Evolutionary conservation across 176 grass and related monocot genomes (phyloP).

Genomic region (Alloteropsis semialata): DNA sequence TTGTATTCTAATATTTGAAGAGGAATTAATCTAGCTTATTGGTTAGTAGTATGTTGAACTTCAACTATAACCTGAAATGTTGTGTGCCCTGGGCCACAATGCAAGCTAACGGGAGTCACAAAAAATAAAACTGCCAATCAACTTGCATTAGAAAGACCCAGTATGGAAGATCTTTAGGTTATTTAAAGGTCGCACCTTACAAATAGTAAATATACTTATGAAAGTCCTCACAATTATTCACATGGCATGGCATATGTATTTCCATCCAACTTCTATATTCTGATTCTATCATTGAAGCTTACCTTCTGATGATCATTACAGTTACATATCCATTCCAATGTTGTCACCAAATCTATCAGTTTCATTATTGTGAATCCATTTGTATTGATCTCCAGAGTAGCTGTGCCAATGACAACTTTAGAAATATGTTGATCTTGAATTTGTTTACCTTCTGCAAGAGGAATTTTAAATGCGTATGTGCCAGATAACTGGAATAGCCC

Average conservation of each 20-base stretch:
- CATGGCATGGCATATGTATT: not conserved
- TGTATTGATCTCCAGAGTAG: no score
- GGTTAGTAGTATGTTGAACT: not conserved
- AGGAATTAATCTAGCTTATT: not conserved
- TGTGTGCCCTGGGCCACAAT: no score
- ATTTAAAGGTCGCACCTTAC: not conserved
- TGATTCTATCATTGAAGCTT: not conserved
- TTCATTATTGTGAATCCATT: no score
- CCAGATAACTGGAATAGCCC: no score
- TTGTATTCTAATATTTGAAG: not conserved
- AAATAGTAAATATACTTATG: slow-evolving; percentile 11
- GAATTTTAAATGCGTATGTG: no score
- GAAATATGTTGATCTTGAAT: no score
- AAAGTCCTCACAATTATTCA: not conserved
- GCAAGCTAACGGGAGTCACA: not conserved
- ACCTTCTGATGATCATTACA: not conserved
- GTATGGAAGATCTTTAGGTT: not conserved
- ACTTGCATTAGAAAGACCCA: not conserved
- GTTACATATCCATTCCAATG: not conserved
- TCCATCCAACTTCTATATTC: not conserved
- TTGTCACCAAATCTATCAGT: not conserved
- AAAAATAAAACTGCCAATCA: not conserved
- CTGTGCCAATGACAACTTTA: no score
- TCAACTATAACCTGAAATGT: not conserved
- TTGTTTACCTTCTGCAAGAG: no score